Percentiles rank a stretch among this genome's conserved stretches.
Evolutionary conservation across 1,284 basidiomycete species (phyloP).

Genomic region (Pterulicium gracile): DNA sequence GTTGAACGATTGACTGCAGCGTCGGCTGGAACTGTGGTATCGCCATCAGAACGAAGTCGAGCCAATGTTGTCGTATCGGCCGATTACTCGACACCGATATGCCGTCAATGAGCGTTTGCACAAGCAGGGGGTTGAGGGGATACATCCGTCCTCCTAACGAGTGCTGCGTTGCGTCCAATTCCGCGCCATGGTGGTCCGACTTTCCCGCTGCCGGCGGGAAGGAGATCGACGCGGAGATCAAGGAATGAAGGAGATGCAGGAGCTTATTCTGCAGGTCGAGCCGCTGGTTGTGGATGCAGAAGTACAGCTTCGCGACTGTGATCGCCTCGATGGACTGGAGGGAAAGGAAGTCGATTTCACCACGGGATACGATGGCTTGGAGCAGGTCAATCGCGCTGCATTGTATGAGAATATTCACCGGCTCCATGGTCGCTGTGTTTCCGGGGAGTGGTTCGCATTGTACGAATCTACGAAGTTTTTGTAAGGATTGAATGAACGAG

Average conservation of each 20-base stretch:
- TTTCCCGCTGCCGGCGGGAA: conserved; percentile 20
- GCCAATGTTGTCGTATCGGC: conserved; percentile 86
- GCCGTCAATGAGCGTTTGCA: conserved; percentile 75
- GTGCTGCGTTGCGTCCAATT: conserved; percentile 16
- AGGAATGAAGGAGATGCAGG: conserved; percentile 81
- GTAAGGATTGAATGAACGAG: too few relatives aligned
- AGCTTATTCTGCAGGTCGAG: conserved; percentile 89
- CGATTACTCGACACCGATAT: conserved; percentile 62
- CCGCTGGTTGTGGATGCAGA: conserved; percentile 56
- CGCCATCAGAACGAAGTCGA: conserved; percentile 92
- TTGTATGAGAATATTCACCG: conserved; percentile 59
- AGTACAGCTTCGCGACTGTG: conserved; percentile 68
- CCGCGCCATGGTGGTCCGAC: conserved; percentile 16
- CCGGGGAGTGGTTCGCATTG: conserved; percentile 59
- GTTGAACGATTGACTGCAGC: conserved; percentile 57
- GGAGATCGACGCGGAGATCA: conserved; percentile 52
- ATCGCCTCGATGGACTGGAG: conserved; percentile 60
- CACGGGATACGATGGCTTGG: conserved; percentile 72
- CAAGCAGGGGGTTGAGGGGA: conserved; percentile 57
- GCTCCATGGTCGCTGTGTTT: conserved; percentile 39
- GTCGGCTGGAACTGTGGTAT: conserved; percentile 73
- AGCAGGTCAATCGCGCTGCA: conserved; percentile 72
- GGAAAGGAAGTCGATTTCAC: conserved; percentile 53
- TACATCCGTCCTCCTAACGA: conserved; percentile 22
- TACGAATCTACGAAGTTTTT: conserved; percentile 43